These are phyloP conservation scores for Gossypium stocksii DNA, from an alignment of 345 rosid species.

Conservation along the genomic window DNA sequence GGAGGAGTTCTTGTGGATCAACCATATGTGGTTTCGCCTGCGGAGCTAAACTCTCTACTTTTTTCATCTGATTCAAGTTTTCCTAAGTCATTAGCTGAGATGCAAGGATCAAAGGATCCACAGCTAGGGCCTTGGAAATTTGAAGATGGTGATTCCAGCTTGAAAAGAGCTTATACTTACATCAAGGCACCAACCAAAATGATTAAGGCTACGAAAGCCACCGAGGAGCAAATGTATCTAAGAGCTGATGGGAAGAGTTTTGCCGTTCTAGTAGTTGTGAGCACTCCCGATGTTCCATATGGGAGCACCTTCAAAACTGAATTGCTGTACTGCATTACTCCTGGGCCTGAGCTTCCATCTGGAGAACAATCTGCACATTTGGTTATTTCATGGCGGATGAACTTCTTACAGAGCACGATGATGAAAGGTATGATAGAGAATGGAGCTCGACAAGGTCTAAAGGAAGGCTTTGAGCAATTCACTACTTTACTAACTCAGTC, in stretches of 20 bases:
- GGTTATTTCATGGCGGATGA: constrained; percentile 83
- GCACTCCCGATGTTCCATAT: constrained; percentile 86
- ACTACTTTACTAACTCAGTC: constrained; percentile 55
- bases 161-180: constrained; percentile 63
- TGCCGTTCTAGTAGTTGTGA: constrained; percentile 53
- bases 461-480: constrained; percentile 73
- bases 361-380: constrained; percentile 72
- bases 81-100: constrained; percentile 45
- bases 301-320: constrained; percentile 78
- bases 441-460: constrained; percentile 82
- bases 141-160: constrained; percentile 50
- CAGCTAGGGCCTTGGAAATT: constrained; percentile 70
- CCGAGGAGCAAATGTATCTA: constrained; percentile 74
- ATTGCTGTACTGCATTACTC: constrained; percentile 61
- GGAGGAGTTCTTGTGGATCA: constrained; percentile 88
- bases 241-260: constrained; percentile 74
- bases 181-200: constrained; percentile 74
- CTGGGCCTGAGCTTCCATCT: constrained; percentile 78
- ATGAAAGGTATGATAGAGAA: constrained; percentile 94
- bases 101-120: constrained; percentile 74
- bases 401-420: constrained; percentile 87
- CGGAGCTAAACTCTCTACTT: constrained; percentile 57
- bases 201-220: constrained; percentile 74
- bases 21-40: constrained; percentile 50
- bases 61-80: constrained; percentile 76